Conservation (phyloP, 225 moss, liverwort and hornwort species). For the Physcomitrium patens region DNA sequence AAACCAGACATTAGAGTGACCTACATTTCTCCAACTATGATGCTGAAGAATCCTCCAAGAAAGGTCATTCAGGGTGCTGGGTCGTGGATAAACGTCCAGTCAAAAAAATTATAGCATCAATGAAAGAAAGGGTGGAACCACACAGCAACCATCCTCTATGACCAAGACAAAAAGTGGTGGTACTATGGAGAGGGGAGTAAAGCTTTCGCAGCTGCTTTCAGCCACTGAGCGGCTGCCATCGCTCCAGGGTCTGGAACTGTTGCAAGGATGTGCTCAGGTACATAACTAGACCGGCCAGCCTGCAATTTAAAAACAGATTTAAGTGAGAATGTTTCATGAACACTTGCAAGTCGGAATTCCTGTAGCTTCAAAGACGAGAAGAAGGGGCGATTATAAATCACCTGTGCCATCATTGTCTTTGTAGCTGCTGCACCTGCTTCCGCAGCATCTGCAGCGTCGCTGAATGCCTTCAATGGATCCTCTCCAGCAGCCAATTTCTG, state of each 20-base stretch:
- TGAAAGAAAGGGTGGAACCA: slow-evolving; percentile 28
- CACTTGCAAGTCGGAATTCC: not conserved
- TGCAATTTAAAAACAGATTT: slow-evolving; percentile 36
- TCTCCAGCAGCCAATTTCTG: slow-evolving; percentile 79
- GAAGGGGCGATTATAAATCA: slow-evolving; percentile 21
- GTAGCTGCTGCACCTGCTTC: slow-evolving; percentile 75
- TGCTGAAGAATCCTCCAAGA: slow-evolving; percentile 29
- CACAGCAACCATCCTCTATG: slow-evolving; percentile 26
- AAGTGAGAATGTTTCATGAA: slow-evolving; percentile 11
- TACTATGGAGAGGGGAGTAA: slow-evolving; percentile 37
- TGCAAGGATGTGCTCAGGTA: slow-evolving; percentile 70
- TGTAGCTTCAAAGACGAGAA: slow-evolving; percentile 9
- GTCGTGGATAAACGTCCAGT: slow-evolving; percentile 30
- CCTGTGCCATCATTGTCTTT: slow-evolving; percentile 84
- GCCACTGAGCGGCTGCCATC: slow-evolving; percentile 85
- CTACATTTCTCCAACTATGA: slow-evolving; percentile 34
- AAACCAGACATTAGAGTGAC: slow-evolving; percentile 33
- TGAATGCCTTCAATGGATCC: slow-evolving; percentile 65
- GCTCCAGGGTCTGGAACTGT: slow-evolving; percentile 93
- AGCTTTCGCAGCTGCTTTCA: slow-evolving; percentile 66
- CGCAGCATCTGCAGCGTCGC: slow-evolving; percentile 77
- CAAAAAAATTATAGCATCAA: slow-evolving; percentile 21
- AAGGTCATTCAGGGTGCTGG: slow-evolving; percentile 29
- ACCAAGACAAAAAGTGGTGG: not conserved
- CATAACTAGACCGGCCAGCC: slow-evolving; percentile 91